These are phyloP conservation scores for Beta vulgaris DNA, from an alignment of 148 eudicot genomes.

Conservation along the genomic window DNA sequence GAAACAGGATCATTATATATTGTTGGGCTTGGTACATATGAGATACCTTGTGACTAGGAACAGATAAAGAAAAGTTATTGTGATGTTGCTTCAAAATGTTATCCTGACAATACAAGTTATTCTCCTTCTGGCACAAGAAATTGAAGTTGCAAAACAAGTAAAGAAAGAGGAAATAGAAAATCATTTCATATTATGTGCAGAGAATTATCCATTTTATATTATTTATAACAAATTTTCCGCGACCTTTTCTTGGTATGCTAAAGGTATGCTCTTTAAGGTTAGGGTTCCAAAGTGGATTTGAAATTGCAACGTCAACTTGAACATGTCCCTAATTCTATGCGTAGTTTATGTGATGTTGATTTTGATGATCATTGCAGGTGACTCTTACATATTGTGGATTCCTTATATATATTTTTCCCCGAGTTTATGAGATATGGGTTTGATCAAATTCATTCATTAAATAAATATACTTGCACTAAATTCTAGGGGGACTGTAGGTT, in stretches of 20 bases:
- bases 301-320: background rate
- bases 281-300: background rate
- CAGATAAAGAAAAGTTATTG: constrained; percentile 83
- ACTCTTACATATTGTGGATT: background rate
- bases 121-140: constrained; percentile 66
- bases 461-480: background rate
- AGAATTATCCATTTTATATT: no score
- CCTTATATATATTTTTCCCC: background rate
- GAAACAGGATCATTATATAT: constrained; percentile 89
- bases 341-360: background rate
- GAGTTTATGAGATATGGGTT: background rate
- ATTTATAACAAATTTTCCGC: background rate
- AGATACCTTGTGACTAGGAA: constrained; percentile 93
- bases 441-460: background rate
- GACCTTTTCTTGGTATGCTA: background rate
- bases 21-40: constrained; percentile 80
- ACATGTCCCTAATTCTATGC: background rate
- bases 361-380: background rate
- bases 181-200: no score
- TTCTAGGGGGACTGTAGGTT: no score
- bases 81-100: constrained; percentile 84
- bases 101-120: constrained; percentile 96
- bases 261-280: background rate
- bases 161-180: constrained; percentile 91
- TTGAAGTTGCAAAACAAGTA: constrained; percentile 71